These are phyloP conservation scores for Cladorrhinum sp. DNA, from an alignment of 2,329 filamentous ascomycete species.

Conservation along the genomic window DNA sequence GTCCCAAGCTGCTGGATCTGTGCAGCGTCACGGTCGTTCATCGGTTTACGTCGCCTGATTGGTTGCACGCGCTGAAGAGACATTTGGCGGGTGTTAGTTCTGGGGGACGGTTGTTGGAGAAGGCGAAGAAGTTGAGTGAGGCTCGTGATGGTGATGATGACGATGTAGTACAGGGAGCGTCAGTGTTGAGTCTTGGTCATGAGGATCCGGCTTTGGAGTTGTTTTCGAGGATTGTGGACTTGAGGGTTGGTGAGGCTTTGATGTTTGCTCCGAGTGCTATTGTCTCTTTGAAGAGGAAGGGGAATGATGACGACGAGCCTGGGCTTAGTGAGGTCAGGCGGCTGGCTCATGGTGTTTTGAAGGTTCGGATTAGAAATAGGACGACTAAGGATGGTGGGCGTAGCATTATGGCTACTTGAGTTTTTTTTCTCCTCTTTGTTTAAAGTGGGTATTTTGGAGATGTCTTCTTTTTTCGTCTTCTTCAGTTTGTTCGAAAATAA, in stretches of 20 bases:
- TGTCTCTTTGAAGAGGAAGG: slow-evolving; percentile 29
- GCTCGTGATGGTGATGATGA: slow-evolving; percentile 4
- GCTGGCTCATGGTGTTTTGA: slow-evolving; percentile 40
- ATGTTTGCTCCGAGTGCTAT: slow-evolving; percentile 46
- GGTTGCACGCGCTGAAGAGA: slow-evolving; percentile 30
- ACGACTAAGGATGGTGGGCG: slow-evolving; percentile 45
- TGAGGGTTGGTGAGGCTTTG: slow-evolving; percentile 45
- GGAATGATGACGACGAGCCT: background rate
- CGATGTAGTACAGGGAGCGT: slow-evolving; percentile 4
- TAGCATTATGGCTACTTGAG: slow-evolving; percentile 42
- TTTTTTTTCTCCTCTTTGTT: too few species aligned
- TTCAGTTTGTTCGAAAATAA: too few species aligned
- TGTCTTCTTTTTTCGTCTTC: too few species aligned
- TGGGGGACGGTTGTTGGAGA: slow-evolving; percentile 22
- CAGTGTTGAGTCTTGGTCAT: slow-evolving; percentile 16
- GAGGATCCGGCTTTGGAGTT: slow-evolving; percentile 33
- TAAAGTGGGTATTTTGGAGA: too few species aligned
- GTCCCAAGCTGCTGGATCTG: slow-evolving; percentile 64
- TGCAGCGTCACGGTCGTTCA: slow-evolving; percentile 72
- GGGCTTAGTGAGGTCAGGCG: slow-evolving; percentile 21
- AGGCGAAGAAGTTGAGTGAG: slow-evolving; percentile 15
- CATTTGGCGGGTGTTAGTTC: slow-evolving; percentile 33
- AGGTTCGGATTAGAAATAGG: slow-evolving; percentile 40
- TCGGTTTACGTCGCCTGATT: slow-evolving; percentile 53
- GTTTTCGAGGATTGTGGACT: slow-evolving; percentile 42